Evolutionary conservation across 257 asterid species (phyloP), one percentile per base, ranked within the genome.

Genomic region (Primulina huaijiensis): DNA sequence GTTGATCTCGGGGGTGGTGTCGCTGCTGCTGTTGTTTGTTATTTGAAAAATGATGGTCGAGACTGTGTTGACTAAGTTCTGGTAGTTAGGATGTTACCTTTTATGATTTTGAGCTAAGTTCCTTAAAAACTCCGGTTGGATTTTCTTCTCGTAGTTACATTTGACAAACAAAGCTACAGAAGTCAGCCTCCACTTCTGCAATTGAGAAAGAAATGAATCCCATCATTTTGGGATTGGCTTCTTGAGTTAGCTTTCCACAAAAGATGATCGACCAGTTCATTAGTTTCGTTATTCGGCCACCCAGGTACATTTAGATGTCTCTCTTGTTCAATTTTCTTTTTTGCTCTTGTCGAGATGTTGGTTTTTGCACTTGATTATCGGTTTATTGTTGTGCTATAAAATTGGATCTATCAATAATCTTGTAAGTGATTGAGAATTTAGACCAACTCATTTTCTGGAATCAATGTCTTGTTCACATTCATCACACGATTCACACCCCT

Each of bases 261-360:
- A 75, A 78, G 79, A 94, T 94, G 99, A 94, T 94, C 71, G 99
- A 94, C 60, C 99, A 91, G 73, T 94, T 94, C 74, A 88, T 94
- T 80, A 92, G 89, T 77, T 94, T 94, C 62, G 99, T 94, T 75
- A 91, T 94, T 77, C 90, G 99, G 79, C 99, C 99, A 0, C 97
- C 97, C 31, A 94, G 99, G 99, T 94, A 77, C 29, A 72, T 74
- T 17, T 19, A 31, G 61, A 59, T 60, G 40, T 23, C 62, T 60
- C 19, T 46, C 31, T 12, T 46, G 25, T 67, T 74, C 19, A 50
- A 14, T 12, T 60, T 17, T 46, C 16, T 7, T 53, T 6, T 52
- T 61, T 0, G 23, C 65, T 16, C 10, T 40, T 63, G 67, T 34
- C 3, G 20, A 11, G 46, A 60, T 37, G 70, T 20, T 35, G n/a